Conservation (phyloP, 352 stramenopile species). For the Phytophthora cactorum region DNA sequence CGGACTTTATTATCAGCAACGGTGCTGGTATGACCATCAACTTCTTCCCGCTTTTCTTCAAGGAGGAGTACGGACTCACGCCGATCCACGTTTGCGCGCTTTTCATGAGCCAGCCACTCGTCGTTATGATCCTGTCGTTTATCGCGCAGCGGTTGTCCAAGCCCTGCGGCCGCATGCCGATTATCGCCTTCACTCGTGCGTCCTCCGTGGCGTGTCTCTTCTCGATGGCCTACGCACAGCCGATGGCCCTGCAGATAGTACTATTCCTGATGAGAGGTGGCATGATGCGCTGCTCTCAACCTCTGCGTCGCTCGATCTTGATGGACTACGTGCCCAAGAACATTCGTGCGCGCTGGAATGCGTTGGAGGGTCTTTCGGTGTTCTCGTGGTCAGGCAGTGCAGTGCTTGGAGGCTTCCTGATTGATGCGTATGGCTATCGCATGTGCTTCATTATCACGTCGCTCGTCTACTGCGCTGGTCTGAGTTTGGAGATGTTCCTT, state of each 20-base stretch:
- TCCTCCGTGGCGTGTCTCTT: constrained; percentile 71
- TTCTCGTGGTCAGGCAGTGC: constrained; percentile 85
- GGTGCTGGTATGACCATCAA: constrained; percentile 86
- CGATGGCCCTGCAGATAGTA: constrained; percentile 62
- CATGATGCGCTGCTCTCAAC: constrained; percentile 88
- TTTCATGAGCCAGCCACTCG: constrained; percentile 70
- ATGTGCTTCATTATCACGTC: constrained; percentile 85
- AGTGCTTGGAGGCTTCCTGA: constrained; percentile 78
- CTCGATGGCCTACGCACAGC: constrained; percentile 64
- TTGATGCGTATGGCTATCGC: constrained; percentile 80
- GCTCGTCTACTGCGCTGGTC: constrained; percentile 63
- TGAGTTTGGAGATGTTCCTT: constrained; percentile 65
- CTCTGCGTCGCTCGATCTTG: constrained; percentile 73
- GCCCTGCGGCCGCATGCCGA: constrained; percentile 69
- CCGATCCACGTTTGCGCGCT: constrained; percentile 76
- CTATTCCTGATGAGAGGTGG: constrained; percentile 80
- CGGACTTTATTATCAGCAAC: constrained; percentile 88
- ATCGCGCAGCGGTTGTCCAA: constrained; percentile 57
- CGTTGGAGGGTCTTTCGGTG: constrained; percentile 72
- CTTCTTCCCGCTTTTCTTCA: constrained; percentile 88
- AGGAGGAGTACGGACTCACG: constrained; percentile 76
- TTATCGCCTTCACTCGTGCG: constrained; percentile 69
- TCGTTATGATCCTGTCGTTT: constrained; percentile 76
- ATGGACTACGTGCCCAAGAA: constrained; percentile 85
- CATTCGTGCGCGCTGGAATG: constrained; percentile 80